Evolutionary conservation across 345 rosid species (phyloP), one percentile per base, ranked within the genome.

Genomic region (Euclidium syriacum): DNA sequence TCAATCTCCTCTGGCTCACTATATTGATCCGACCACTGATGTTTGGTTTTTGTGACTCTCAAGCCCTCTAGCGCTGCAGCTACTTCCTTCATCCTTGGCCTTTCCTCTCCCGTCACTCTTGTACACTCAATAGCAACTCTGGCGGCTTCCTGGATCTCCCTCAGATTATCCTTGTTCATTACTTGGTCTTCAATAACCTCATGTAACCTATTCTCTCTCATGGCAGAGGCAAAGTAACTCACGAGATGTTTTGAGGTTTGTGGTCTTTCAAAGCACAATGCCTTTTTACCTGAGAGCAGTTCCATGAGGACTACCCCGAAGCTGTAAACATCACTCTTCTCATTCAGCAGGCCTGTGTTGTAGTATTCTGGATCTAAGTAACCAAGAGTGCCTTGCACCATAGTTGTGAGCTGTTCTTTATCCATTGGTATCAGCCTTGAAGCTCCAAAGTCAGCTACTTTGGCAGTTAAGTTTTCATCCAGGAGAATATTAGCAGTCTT

Each of bases 321-420:
- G 46, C 81, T 77, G 10, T 80, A 80, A 0, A 77, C 81, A 58
- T 80, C 84, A 6, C 81, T 80, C 58, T 80, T 80, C 3, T 75
- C 79, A 1, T 67, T 74, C 3, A 78, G 50, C 9, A 50, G 19
- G 17, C 77, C 47, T 7, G 79, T 35, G 2, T 62, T 74, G 20
- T 71, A 64, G 61, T 77, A 77, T 51, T 80, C 77, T 0, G 77
- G 81, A 17, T 80, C 83, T 0, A 77, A 27, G 27, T 76, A 76
- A 9, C 80, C 80, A 2, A 64, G 40, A 7, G 79, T 79, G 1
- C 80, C 80, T 62, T 68, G 77, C 3, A 74, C 84, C 72, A 74
- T 47, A 4, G 84, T 77, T 2, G 74, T 53, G 2, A 80, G 20
- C 5, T 68, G 61, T 4, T 43, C 54, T 47, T 64, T 59, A 40